These are phyloP conservation scores for Immersiella caudata DNA, from an alignment of 495 filamentous ascomycete species.

Conservation along the genomic window DNA sequence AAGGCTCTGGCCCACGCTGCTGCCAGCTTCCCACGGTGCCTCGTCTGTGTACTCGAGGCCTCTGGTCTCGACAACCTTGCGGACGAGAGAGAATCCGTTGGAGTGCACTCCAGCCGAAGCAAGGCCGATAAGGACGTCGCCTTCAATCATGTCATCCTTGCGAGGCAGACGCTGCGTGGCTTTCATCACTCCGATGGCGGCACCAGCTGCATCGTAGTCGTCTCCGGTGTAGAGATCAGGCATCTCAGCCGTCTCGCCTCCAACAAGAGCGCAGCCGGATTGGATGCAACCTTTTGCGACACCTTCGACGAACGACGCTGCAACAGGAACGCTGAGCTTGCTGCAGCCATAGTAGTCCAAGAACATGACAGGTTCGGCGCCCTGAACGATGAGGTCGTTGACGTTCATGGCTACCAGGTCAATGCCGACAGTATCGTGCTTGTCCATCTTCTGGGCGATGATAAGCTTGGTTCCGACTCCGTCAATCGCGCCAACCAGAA, in stretches of 20 bases:
- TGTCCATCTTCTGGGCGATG: slow-evolving; percentile 82
- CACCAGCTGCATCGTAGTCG: slow-evolving; percentile 89
- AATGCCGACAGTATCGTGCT: slow-evolving; percentile 92
- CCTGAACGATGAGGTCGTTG: slow-evolving; percentile 94
- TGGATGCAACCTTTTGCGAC: slow-evolving; percentile 82
- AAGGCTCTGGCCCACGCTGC: slow-evolving; percentile 69
- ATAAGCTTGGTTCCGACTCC: slow-evolving; percentile 96
- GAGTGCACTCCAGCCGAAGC: slow-evolving; percentile 85
- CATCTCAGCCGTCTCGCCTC: slow-evolving; percentile 98
- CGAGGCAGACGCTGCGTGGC: slow-evolving; percentile 72
- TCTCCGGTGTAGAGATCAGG: slow-evolving; percentile 82
- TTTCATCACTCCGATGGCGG: slow-evolving; percentile 79
- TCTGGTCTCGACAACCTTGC: slow-evolving; percentile 75
- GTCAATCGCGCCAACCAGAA: slow-evolving; percentile 88
- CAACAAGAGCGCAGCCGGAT: slow-evolving; percentile 84
- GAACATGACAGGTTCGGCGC: slow-evolving; percentile 91
- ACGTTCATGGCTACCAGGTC: slow-evolving; percentile 99
- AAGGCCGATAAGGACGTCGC: slow-evolving; percentile 84
- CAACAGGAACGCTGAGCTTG: slow-evolving; percentile 75
- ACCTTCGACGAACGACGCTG: slow-evolving; percentile 80
- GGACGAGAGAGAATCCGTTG: slow-evolving; percentile 93
- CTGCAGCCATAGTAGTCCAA: slow-evolving; percentile 94
- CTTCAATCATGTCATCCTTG: slow-evolving; percentile 70
- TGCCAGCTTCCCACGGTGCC: slow-evolving; percentile 68
- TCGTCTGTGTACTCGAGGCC: slow-evolving; percentile 68